Percentiles rank a stretch among this genome's conserved stretches.
Evolutionary conservation across 345 rosid species (phyloP).

Genomic region (Citrus trifoliata): DNA sequence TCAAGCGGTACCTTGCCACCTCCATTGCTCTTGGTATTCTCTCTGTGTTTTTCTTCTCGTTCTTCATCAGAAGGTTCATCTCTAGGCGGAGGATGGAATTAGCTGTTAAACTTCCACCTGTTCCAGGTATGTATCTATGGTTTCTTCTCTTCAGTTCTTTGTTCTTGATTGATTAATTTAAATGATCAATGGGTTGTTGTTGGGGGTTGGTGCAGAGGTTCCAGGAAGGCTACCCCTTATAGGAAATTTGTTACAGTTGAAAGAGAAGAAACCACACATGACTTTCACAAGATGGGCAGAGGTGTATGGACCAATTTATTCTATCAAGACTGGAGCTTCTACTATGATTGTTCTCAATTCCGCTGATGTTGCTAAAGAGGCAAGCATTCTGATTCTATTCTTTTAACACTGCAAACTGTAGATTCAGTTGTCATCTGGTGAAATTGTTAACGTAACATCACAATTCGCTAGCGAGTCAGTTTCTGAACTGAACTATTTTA

Average conservation of each 20-base stretch:
- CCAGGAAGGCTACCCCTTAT: slow-evolving; percentile 66
- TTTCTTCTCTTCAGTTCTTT: too few relatives aligned
- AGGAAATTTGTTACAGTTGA: slow-evolving; percentile 82
- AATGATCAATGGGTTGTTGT: background rate
- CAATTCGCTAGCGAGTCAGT: too few relatives aligned
- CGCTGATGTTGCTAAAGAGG: slow-evolving; percentile 70
- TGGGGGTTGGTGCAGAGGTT: slow-evolving; percentile 52
- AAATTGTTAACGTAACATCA: too few relatives aligned
- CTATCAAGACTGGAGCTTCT: slow-evolving; percentile 69
- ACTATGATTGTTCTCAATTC: slow-evolving; percentile 67
- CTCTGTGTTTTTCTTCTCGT: slow-evolving; percentile 30
- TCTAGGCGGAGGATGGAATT: slow-evolving; percentile 26
- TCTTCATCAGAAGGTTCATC: slow-evolving; percentile 30
- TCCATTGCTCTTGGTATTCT: slow-evolving; percentile 39
- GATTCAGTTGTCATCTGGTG: too few relatives aligned
- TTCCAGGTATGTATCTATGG: slow-evolving; percentile 45
- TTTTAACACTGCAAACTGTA: background rate
- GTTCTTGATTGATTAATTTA: background rate
- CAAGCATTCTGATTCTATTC: slow-evolving; percentile 10
- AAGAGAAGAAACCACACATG: slow-evolving; percentile 89
- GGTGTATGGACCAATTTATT: slow-evolving; percentile 73
- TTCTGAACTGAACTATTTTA: too few relatives aligned
- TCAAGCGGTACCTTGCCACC: slow-evolving; percentile 30
- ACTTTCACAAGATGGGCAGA: slow-evolving; percentile 83
- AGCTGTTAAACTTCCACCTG: slow-evolving; percentile 39